Percentiles rank a stretch among this genome's conserved stretches.
These are phyloP conservation scores for Podosphaera xanthii DNA, from an alignment of 2,329 filamentous ascomycete genomes.

Conservation along the genomic window DNA sequence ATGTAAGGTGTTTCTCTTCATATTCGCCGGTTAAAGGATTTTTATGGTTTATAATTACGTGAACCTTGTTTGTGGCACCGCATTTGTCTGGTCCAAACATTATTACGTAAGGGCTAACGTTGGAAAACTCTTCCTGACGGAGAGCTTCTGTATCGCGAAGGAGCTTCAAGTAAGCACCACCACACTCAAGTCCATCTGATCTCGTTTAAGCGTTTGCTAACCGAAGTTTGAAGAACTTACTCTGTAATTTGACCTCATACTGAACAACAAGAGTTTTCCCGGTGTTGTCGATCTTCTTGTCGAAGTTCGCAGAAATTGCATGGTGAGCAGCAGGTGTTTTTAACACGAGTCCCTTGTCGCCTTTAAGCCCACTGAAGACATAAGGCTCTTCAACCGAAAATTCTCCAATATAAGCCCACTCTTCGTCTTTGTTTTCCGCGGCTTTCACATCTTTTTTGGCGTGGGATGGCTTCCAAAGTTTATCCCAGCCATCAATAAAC, in stretches of 20 bases:
- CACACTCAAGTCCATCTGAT: slow-evolving; percentile 79
- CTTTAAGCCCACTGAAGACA: slow-evolving; percentile 76
- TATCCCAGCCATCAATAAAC: slow-evolving; percentile 91
- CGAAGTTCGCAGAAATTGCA: slow-evolving; percentile 97
- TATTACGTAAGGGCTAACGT: slow-evolving; percentile 92
- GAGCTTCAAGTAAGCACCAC: slow-evolving; percentile 97
- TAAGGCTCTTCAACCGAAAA: slow-evolving; percentile 91
- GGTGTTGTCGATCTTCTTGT: slow-evolving; percentile 91
- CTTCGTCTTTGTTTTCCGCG: slow-evolving; percentile 44
- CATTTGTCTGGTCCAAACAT: slow-evolving; percentile 99
- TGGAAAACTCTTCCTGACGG: slow-evolving; percentile 92
- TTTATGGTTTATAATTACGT: slow-evolving; percentile 99
- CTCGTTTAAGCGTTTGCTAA: background rate
- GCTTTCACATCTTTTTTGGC: slow-evolving; percentile 78
- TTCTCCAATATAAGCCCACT: slow-evolving; percentile 93
- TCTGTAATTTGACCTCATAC: slow-evolving; percentile 98
- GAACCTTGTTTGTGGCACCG: slow-evolving; percentile 93
- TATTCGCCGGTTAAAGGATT: slow-evolving; percentile 99
- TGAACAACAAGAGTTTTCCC: slow-evolving; percentile 91
- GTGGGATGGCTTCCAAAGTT: slow-evolving; percentile 79
- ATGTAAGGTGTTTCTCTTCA: slow-evolving; percentile 94
- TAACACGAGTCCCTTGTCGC: slow-evolving; percentile 89
- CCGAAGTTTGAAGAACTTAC: slow-evolving; percentile 29
- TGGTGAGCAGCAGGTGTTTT: slow-evolving; percentile 97
- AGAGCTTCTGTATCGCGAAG: slow-evolving; percentile 94